Percentiles rank a stretch among this genome's conserved stretches.
Evolutionary conservation across 371 early-diverging fungal species (phyloP).

Genomic region (Catenaria anguillulae): DNA sequence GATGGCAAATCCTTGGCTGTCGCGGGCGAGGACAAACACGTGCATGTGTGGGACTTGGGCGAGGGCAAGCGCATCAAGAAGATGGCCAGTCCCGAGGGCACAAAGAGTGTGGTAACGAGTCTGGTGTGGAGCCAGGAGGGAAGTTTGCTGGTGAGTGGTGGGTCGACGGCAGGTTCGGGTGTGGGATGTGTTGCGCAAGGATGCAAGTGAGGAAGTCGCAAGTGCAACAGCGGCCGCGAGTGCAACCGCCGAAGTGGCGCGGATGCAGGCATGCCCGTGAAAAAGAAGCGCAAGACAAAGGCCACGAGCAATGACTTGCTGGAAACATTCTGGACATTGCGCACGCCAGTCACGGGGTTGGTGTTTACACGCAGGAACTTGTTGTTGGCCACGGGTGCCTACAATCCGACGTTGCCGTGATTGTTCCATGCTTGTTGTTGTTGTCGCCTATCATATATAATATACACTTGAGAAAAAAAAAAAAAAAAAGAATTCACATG

Average conservation of each 20-base stretch:
- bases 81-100: constrained; percentile 81
- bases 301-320: constrained; percentile 37
- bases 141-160: constrained; percentile 72
- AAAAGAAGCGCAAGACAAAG: neutral
- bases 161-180: constrained; percentile 80
- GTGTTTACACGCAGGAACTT: constrained; percentile 86
- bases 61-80: constrained; percentile 63
- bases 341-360: constrained; percentile 77
- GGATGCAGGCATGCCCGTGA: neutral
- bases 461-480: no score
- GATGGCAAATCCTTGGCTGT: constrained; percentile 89
- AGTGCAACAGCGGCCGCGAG: constrained; percentile 5
- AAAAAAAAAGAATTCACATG: no score
- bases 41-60: constrained; percentile 96
- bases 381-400: constrained; percentile 35
- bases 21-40: constrained; percentile 72
- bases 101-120: no score
- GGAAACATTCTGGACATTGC: constrained; percentile 76
- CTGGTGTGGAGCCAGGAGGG: no score
- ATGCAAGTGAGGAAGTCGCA: constrained; percentile 10
- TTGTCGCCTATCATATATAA: no score
- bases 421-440: no score
- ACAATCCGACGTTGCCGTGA: no score
- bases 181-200: constrained; percentile 78
- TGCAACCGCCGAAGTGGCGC: neutral